Percentiles rank a stretch among this genome's conserved stretches.
Conservation (phyloP, 176 grass and related monocot species). For the Dendrocalamus sinicus region DNA sequence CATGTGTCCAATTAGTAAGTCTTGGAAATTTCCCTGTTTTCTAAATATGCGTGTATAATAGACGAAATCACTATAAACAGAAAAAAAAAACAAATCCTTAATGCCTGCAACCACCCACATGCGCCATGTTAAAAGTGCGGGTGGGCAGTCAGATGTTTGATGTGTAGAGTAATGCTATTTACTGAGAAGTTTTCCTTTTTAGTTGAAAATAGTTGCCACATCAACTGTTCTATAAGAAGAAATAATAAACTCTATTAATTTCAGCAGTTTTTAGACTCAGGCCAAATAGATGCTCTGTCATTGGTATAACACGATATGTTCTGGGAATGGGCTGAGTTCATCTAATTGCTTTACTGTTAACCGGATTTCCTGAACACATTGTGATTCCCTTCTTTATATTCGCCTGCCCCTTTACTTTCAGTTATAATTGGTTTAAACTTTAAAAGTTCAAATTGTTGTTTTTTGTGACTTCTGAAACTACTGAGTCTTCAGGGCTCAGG, state of each 20-base stretch:
- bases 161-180: conserved; percentile 24
- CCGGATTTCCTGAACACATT: background rate
- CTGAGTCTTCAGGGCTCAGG: background rate
- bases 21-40: conserved; percentile 13
- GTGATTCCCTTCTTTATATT: conserved; percentile 1
- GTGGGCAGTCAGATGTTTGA: conserved; percentile 27
- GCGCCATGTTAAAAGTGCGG: background rate
- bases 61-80: background rate
- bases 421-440: background rate
- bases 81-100: background rate
- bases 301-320: conserved; percentile 23
- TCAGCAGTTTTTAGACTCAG: background rate
- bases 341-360: background rate
- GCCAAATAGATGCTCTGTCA: background rate
- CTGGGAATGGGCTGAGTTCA: background rate
- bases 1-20: background rate
- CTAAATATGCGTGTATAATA: background rate
- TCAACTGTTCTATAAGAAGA: conserved; percentile 7
- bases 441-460: conserved; percentile 3
- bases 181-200: conserved; percentile 14
- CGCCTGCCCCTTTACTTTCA: background rate
- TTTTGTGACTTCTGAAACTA: conserved; percentile 3
- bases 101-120: background rate
- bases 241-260: background rate
- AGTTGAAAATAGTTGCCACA: background rate